Evolutionary conservation across 2,329 filamentous ascomycete genomes (phyloP), one percentile per base, ranked within the genome.

Genomic region (Pseudogymnoascus sp.): DNA sequence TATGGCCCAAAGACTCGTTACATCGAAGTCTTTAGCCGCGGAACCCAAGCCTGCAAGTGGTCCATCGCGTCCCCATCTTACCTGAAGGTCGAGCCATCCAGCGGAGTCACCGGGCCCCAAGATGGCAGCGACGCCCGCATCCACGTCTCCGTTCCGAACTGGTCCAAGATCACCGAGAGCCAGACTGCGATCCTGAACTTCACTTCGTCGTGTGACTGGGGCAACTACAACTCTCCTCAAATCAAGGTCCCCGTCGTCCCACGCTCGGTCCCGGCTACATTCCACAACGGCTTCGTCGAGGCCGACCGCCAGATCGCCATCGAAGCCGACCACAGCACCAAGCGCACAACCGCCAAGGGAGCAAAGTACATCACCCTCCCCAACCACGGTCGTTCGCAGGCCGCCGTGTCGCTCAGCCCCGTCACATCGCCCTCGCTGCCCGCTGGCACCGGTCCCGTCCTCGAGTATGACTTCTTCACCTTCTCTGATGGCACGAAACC

Each of bases 1-100:
- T 87, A 85, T 62, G 83, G 84, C 1, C 77, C 79, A 0, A 67
- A 71, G 1, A 77, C 75, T 0, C 78, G 84, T 39, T 88, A 81
- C 77, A 82, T 88, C 60, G 86, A 88, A 21, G 74, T 89, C 29
- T 89, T 83, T 67, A 80, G 79, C 5, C 79, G 84, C 2, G 85
- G 85, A 11, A 79, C 78, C 0, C 35, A 60, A 2, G 73, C 75
- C 6, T 83, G 84, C 63, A 71, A 77, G 57, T 86, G 83, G 78
- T 75, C 71, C 4, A 77, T 82, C n/a, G 73, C 76, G 0, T 72
- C 78, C 1, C 74, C 75, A 50, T 66, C 77, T 1, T 87, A 81
- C 74, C 71, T 88, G 2, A 75, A 75, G 57, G 74, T 84, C 5
- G 81, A 78, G 1, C 75, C 78, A 44, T 74, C 73, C 6, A 76